Base-by-base conservation (phyloP, 2,329 filamentous ascomycete species). In the Aspergillus viridinutans region DNA sequence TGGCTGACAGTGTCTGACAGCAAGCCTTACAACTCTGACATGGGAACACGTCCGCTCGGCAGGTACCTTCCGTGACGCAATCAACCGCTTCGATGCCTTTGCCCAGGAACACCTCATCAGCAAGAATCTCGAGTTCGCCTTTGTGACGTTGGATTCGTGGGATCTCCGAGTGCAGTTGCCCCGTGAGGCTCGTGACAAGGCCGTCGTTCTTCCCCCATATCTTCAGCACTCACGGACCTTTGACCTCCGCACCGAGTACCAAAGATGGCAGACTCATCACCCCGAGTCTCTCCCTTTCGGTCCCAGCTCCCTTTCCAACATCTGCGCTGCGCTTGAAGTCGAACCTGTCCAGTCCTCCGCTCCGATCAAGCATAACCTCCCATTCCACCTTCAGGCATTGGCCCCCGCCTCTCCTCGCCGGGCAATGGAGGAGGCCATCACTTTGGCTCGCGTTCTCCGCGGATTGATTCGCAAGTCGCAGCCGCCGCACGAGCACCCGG, bases 31-130 rank as follows among this genome's bases (percentile, higher is more conserved):
- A 49, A 99, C 94, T 64, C 82, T 99, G 69, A 97, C 94, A 54
- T 99, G 94, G 94, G 94, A 99, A 77, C 93, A 99, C 80, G 94
- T 99, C 74, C 90, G 93, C 74, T 95, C 93, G 76, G 93, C 94
- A 74, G 94, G 94, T 66, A 93, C 92, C 66, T 99, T 97, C 85
- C 88, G 93, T 69, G 94, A 97, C 78, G 94, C 94, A 66, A 89
- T 99, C 79, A 90, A 90, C 77, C 90, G 91, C 67, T 97, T 99
- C 78, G 92, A 96, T 77, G 83, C 88, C 62, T 99, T 97, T 75
- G 92, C 92, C 71, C 88, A 89, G 67, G 93, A 99, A 78, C 90
- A 97, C 73, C 81, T 99, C 67, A 86, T 90, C 54, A 88, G 87
- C 64, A 92, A 96, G 76, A 94, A 96, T 74, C 85, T 94, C 72